Evolutionary conservation across 2,329 filamentous ascomycete species (phyloP), one percentile per base, ranked within the genome.

Genomic region (Aspergillus spinulosporus): DNA sequence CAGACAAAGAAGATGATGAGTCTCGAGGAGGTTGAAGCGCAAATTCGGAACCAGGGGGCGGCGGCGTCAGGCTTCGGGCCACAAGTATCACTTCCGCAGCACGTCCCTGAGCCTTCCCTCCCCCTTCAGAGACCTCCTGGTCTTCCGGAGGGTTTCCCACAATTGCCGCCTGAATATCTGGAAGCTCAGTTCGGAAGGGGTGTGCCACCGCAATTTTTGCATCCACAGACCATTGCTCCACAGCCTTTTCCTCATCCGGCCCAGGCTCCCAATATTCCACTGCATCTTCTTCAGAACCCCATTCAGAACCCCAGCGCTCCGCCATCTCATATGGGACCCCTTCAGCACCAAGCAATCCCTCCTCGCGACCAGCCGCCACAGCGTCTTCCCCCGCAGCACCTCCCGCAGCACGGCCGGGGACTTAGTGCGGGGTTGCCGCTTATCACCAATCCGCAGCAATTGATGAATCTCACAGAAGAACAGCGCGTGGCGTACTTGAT

Each of bases 21-120:
- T 67, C 74, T 99, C 68, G 94, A 97, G 72, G 94, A 99, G 77
- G 92, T 99, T 15, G 94, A 99, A 76, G 93, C 93, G 52, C 87
- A 91, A 62, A 92, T 99, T 88, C 85, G 89, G 58, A 81, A 84
- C 34, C 88, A 92, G 64, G 76, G 84, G 52, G 56, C 63, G 28
- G 66, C 64, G 12, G 61, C 69, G 56, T 45, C 63, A 49, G 55
- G 63, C 52, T 12, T 37, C 21, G 21, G 66, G 31, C 64, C 67
- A 29, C 61, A 68, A 5, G 62, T 69, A 34, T 65, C 69, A 3
- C 60, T 69, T 34, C 67, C 68, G 11, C 67, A 65, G 31, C 63
- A 62, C 11, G 61, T 68, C 52, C 59, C 66, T 34, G 72, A 72
- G 21, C 59, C 64, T n/a, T 21, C 21, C 21, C 70, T 68, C 44